Evolutionary conservation across 169 alveolate species (phyloP), one percentile per base, ranked within the genome.

Genomic region (Theileria orientalis): DNA sequence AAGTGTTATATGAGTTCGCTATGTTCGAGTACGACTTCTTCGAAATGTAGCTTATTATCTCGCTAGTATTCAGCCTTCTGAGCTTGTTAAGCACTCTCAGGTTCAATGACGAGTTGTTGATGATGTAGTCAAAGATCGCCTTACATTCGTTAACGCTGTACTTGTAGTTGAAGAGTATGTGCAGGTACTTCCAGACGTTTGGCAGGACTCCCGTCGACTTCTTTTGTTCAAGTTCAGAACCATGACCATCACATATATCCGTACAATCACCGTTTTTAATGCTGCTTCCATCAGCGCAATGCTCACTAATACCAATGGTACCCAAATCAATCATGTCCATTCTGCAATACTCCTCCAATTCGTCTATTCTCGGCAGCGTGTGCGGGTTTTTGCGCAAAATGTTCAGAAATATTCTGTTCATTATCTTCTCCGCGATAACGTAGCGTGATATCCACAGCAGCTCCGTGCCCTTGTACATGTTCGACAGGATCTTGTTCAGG

Each of bases 391-490:
- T 49, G 19, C 25, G 3, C 19, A 49, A 37, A 32, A 59, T 27
- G 25, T 59, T 35, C 37, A 35, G 1, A 13, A 59, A 59, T 2
- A 59, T 59, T 35, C 25, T 27, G 46, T 78, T 69, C 23, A 64
- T 41, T 23, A 78, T 21, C 16, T 73, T 59, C 37, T 78, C 86
- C 0, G 86, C 74, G 54, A 78, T 35, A 2, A 78, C 86, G 27
- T 35, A 71, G 57, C 70, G 54, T 27, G 76, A 67, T 41, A 78
- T 30, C 86, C 86, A 78, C 40, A 78, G 52, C 42, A 30, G 56
- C 32, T 78, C 83, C 13, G 5, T 35, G 14, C 67, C 86, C 9
- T 27, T 16, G 47, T 37, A 42, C 59, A 78, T 47, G 47, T 69
- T 59, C 32, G 63, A 51, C 27, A 37, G 59, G 35, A 51, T 47